These are phyloP conservation scores for Gossypium davidsonii DNA, from an alignment of 441 rosid species.

Conservation along the genomic window DNA sequence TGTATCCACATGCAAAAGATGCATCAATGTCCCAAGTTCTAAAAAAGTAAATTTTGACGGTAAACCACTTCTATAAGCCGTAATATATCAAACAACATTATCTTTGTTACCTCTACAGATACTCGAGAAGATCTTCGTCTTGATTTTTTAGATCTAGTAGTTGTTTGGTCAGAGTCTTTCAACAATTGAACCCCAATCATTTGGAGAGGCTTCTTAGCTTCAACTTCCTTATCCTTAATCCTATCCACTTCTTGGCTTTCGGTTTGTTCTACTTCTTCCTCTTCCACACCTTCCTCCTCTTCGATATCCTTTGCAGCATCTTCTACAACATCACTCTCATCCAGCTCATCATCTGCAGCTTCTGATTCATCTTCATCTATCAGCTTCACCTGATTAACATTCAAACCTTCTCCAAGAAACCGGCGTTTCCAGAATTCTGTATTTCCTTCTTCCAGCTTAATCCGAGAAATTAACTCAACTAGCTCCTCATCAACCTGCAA, in stretches of 20 bases:
- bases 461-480: constrained; percentile 74
- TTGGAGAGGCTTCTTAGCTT: constrained; percentile 76
- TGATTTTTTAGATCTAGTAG: constrained; percentile 51
- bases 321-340: constrained; percentile 40
- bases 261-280: constrained; percentile 55
- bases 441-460: constrained; percentile 87
- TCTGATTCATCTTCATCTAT: constrained; percentile 38
- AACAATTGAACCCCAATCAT: constrained; percentile 93
- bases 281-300: constrained; percentile 56
- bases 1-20: constrained; percentile 26
- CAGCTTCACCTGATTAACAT: constrained; percentile 41
- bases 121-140: constrained; percentile 52
- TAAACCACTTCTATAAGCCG: not conserved
- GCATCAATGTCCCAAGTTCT: not conserved
- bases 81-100: not conserved
- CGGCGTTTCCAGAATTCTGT: constrained; percentile 95
- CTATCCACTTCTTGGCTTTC: constrained; percentile 58
- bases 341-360: constrained; percentile 41
- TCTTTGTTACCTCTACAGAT: constrained; percentile 52
- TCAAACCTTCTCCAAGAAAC: constrained; percentile 79
- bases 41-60: not conserved
- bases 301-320: constrained; percentile 45
- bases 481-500: constrained; percentile 78
- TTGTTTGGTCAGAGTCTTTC: constrained; percentile 66
- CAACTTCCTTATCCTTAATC: constrained; percentile 69